phyloP scores from a whole-genome alignment of 148 eudicot species.

The Vaccinium myrtillus region DNA sequence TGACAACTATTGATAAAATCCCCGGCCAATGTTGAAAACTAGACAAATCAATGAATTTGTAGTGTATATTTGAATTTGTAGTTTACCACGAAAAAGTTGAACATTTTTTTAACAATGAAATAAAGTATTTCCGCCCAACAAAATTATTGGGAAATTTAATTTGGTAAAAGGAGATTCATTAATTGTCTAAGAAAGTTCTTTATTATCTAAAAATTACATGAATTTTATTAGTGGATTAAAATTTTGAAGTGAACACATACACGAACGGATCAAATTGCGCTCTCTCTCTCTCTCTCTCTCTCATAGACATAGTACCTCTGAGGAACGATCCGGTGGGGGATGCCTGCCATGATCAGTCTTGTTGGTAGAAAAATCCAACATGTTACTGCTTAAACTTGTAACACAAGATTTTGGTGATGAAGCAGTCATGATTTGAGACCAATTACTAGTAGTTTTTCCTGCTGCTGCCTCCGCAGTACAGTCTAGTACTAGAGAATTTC shows the following conservation, averaged over 20 bases:
- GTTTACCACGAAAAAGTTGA: background rate
- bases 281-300: background rate
- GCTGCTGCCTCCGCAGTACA: background rate
- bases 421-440: slow-evolving; percentile 52
- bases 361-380: slow-evolving; percentile 55
- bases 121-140: background rate
- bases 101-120: background rate
- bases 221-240: background rate
- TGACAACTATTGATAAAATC: slow-evolving; percentile 5
- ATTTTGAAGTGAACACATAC: background rate
- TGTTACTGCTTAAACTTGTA: slow-evolving; percentile 44
- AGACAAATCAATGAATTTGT: background rate
- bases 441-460: slow-evolving; percentile 23
- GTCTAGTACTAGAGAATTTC: slow-evolving; percentile 14
- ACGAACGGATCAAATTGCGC: background rate
- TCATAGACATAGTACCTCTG: slow-evolving; percentile 59
- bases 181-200: background rate
- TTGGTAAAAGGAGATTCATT: background rate
- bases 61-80: background rate
- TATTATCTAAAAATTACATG: background rate
- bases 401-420: slow-evolving; percentile 86
- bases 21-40: too few species aligned
- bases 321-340: slow-evolving; percentile 47
- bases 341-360: slow-evolving; percentile 34
- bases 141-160: background rate